Percentiles rank a stretch among this genome's conserved stretches.
Conservation (phyloP, 2,329 filamentous ascomycete species). For the Ascochyta pisi region DNA sequence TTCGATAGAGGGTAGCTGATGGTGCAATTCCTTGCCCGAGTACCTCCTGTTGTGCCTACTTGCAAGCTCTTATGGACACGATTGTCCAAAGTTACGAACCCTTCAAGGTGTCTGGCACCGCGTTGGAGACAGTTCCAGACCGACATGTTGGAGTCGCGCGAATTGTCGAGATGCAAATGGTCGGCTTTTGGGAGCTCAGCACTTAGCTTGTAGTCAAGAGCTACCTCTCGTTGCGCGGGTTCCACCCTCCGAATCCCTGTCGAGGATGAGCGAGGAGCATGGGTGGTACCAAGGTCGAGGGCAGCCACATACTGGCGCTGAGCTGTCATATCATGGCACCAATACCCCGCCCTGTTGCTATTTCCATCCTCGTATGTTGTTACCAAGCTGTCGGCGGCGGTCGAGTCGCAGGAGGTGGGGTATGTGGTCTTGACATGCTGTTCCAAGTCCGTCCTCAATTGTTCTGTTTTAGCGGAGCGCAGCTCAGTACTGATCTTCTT, state of each 20-base stretch:
- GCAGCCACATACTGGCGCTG: not conserved
- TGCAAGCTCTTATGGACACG: not conserved
- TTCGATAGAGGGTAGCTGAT: too few relatives aligned
- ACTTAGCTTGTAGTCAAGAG: too few relatives aligned
- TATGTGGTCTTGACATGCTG: not conserved
- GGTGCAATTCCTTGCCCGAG: not conserved
- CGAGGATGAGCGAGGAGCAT: not conserved
- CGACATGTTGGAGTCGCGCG: too few relatives aligned
- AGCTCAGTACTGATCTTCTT: slow-evolving; percentile 1
- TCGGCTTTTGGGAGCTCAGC: too few relatives aligned
- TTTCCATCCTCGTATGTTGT: not conserved
- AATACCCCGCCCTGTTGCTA: not conserved
- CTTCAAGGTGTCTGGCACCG: too few relatives aligned
- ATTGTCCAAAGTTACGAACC: not conserved
- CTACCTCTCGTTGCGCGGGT: too few relatives aligned
- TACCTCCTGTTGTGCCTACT: not conserved
- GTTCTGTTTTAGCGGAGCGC: slow-evolving; percentile 3
- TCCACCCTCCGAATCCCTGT: not conserved
- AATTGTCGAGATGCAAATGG: too few relatives aligned
- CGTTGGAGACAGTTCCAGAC: too few relatives aligned
- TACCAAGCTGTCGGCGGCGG: not conserved
- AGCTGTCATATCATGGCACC: not conserved
- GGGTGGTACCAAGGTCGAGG: not conserved
- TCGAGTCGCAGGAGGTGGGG: not conserved
- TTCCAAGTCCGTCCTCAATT: not conserved